Evolutionary conservation across 106 monocot species (phyloP).

Genomic region (Dendrobium nobile): DNA sequence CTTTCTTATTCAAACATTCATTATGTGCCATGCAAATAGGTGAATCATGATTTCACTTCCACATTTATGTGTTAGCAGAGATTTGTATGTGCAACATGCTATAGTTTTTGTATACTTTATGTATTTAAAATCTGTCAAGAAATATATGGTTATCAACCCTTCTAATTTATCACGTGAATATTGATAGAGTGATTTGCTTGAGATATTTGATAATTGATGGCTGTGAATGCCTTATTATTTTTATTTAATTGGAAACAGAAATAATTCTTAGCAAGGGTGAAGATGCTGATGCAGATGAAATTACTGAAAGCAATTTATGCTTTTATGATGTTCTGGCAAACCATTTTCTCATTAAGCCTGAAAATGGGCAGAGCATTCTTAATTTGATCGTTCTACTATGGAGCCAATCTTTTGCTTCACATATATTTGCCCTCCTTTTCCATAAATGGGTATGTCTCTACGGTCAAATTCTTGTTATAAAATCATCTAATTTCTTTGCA

Average conservation of each 20-base stretch:
- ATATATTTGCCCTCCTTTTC: slow-evolving; percentile 99
- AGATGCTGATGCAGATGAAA: slow-evolving; percentile 30
- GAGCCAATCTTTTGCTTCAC: slow-evolving; percentile 90
- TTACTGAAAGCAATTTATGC: slow-evolving; percentile 35
- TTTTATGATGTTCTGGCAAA: slow-evolving; percentile 88
- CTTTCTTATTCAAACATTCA: neutral
- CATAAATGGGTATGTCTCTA: slow-evolving; percentile 76
- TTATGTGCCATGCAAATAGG: neutral
- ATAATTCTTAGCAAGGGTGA: slow-evolving; percentile 60
- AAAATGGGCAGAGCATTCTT: slow-evolving; percentile 63
- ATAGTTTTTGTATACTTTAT: neutral
- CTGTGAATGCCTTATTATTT: neutral
- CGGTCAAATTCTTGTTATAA: neutral
- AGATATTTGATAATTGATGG: neutral
- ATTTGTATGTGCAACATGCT: neutral
- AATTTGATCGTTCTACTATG: slow-evolving; percentile 84
- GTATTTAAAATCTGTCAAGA: neutral
- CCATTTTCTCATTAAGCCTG: slow-evolving; percentile 66
- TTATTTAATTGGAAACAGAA: slow-evolving; percentile 34
- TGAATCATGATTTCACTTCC: neutral
- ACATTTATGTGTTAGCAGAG: neutral
- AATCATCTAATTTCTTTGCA: neutral
- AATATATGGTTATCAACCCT: neutral
- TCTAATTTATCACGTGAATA: neutral
- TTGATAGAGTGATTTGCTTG: neutral